Base-by-base conservation (phyloP, 495 filamentous ascomycete species). In the Penicillium canariense region DNA sequence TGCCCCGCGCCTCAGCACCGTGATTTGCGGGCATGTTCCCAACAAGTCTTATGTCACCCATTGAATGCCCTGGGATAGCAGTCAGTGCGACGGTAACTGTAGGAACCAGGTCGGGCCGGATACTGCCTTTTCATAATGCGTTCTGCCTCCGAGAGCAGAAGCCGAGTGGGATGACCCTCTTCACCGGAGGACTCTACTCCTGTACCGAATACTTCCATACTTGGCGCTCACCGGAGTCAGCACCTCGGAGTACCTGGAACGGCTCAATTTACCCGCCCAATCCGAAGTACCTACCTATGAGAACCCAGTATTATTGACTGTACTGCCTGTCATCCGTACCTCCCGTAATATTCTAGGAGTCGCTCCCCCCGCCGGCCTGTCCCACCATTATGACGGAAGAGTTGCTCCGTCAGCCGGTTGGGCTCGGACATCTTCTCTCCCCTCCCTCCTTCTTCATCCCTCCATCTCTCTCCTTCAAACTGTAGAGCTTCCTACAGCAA, bases 131-230 rank as follows among this genome's bases (percentile, higher is more conserved):
- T 34, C 32, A 52, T n/a, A n/a, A n/a, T n/a, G n/a, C n/a, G 6
- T 31, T 10, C n/a, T 46, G n/a, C n/a, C 27, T 42, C 48, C 48
- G 40, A 46, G 32, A 58, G 17, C 51, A 64, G 56, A 59, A 63
- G 27, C 56, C 60, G 62, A 65, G 61, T 67, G 65, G 58, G 63
- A 65, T 65, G 58, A 59, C 60, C 55, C 46, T 52, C 52, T 50
- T 45, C 65, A 31, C 68, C 73, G 73, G 73, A 73, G 66, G 61
- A 73, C 68, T 72, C 65, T 76, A 65, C 71, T 76, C 73, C 73
- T 70, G 59, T 60, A 62, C 56, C 56, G 35, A 50, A 48, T 11
- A 25, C 22, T 42, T 23, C 38, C 25, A 42, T 42, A 42, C 38
- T 42, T 42, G 38, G 38, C 38, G 38, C 38, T 42, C 62, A 65